phyloP scores from a whole-genome alignment of 116 monocot species.

The Iris pallida region DNA sequence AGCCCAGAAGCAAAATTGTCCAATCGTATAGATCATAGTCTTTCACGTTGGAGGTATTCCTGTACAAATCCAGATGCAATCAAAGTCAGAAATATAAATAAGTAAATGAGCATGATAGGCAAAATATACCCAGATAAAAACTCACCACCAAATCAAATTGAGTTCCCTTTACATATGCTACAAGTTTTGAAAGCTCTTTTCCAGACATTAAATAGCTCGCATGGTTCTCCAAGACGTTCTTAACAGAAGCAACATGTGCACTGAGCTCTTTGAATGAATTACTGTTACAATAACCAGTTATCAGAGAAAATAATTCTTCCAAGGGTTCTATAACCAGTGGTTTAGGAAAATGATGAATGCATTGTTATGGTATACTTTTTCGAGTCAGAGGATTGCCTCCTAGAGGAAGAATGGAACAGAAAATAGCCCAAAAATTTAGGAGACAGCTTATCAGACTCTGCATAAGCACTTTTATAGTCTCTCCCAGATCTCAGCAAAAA shows the following conservation, averaged over 20 bases:
- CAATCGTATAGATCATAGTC: conserved; percentile 75
- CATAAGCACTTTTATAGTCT: conserved; percentile 73
- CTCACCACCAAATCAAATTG: conserved; percentile 99
- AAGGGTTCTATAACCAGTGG: not conserved
- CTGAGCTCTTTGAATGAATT: conserved; percentile 85
- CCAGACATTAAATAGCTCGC: conserved; percentile 96
- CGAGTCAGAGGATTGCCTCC: conserved; percentile 69
- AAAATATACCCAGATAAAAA: conserved; percentile 5
- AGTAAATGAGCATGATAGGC: not conserved
- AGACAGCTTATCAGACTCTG: conserved; percentile 74
- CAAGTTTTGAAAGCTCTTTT: conserved; percentile 99
- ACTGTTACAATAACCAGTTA: conserved; percentile 29
- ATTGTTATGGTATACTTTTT: conserved; percentile 47
- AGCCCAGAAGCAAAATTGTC: conserved; percentile 99
- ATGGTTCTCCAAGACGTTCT: conserved; percentile 95
- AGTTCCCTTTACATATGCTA: conserved; percentile 99
- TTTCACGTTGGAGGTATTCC: conserved; percentile 98
- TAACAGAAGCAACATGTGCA: conserved; percentile 91
- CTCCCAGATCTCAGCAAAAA: conserved; percentile 95
- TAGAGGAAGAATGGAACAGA: conserved; percentile 59
- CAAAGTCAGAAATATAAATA: conserved; percentile 2
- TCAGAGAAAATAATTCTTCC: not conserved
- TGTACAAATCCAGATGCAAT: conserved; percentile 19
- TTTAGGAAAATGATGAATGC: too few species aligned
- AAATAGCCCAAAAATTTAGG: conserved; percentile 95